Evolutionary conservation across 1,284 basidiomycete species (phyloP).

Genomic region (Malassezia japonica): DNA sequence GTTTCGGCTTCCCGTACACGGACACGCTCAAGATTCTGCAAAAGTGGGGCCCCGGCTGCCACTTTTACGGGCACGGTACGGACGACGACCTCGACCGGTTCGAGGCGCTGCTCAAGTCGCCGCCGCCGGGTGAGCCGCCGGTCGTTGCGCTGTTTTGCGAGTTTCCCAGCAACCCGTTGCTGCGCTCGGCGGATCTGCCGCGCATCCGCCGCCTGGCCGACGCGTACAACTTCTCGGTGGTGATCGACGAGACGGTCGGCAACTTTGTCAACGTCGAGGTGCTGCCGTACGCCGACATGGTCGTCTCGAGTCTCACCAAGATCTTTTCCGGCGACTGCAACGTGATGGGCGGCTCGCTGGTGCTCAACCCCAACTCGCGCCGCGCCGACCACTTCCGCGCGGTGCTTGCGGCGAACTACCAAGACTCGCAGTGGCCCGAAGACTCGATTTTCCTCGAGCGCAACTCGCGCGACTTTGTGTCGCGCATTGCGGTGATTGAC

Average conservation of each 20-base stretch:
- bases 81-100: slow-evolving; percentile 67
- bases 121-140: slow-evolving; percentile 43
- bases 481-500: slow-evolving; percentile 69
- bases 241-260: slow-evolving; percentile 91
- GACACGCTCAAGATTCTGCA: slow-evolving; percentile 93
- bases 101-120: slow-evolving; percentile 58
- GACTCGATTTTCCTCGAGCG: slow-evolving; percentile 96
- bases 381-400: slow-evolving; percentile 62
- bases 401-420: slow-evolving; percentile 59
- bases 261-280: slow-evolving; percentile 94
- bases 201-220: slow-evolving; percentile 73
- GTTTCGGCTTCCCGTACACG: slow-evolving; percentile 78
- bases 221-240: slow-evolving; percentile 74
- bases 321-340: slow-evolving; percentile 91
- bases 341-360: slow-evolving; percentile 75
- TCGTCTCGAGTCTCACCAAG: slow-evolving; percentile 89
- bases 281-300: slow-evolving; percentile 75
- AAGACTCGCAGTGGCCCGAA: slow-evolving; percentile 80
- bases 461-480: slow-evolving; percentile 83
- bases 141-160: slow-evolving; percentile 59
- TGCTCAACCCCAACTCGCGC: slow-evolving; percentile 65
- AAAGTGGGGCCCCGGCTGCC: slow-evolving; percentile 92
- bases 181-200: slow-evolving; percentile 72
- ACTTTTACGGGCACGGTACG: slow-evolving; percentile 76
- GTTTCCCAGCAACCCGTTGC: slow-evolving; percentile 86